phyloP scores from a whole-genome alignment of 179 eudicot species.

The Sideroxylon spinosum region DNA sequence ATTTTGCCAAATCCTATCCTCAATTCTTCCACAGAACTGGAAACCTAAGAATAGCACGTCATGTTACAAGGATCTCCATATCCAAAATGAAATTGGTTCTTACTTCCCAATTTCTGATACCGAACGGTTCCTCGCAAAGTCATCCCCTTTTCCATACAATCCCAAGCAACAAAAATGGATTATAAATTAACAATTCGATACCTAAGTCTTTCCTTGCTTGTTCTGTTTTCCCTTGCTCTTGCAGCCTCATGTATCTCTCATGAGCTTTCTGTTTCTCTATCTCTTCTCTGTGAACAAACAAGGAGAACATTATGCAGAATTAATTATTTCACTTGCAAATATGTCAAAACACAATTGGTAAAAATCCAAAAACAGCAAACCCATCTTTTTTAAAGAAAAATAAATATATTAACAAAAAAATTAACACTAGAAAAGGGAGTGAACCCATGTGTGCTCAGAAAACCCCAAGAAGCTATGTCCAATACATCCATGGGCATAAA shows the following conservation, averaged over 20 bases:
- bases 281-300: constrained; percentile 53
- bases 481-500: not conserved
- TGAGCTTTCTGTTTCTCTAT: constrained; percentile 75
- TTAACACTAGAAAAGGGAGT: too few relatives aligned
- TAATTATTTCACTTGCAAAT: not conserved
- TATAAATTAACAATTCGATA: constrained; percentile 19
- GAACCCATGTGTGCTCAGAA: too few relatives aligned
- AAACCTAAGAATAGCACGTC: too few relatives aligned
- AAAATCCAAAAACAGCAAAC: not conserved
- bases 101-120: too few relatives aligned
- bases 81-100: too few relatives aligned
- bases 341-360: not conserved
- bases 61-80: too few relatives aligned
- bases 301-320: not conserved
- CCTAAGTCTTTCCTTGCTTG: constrained; percentile 85
- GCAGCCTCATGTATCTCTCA: constrained; percentile 82
- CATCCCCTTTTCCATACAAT: too few relatives aligned
- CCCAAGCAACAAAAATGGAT: not conserved
- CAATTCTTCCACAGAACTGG: too few relatives aligned
- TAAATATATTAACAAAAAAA: too few relatives aligned
- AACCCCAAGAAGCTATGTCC: too few relatives aligned
- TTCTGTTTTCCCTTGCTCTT: constrained; percentile 87
- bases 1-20: not conserved
- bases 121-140: too few relatives aligned
- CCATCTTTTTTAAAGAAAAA: too few relatives aligned